Percentiles rank a stretch among this genome's conserved stretches.
These are phyloP conservation scores for Saprolegnia diclina DNA, from an alignment of 352 stramenopile genomes.

Conservation along the genomic window DNA sequence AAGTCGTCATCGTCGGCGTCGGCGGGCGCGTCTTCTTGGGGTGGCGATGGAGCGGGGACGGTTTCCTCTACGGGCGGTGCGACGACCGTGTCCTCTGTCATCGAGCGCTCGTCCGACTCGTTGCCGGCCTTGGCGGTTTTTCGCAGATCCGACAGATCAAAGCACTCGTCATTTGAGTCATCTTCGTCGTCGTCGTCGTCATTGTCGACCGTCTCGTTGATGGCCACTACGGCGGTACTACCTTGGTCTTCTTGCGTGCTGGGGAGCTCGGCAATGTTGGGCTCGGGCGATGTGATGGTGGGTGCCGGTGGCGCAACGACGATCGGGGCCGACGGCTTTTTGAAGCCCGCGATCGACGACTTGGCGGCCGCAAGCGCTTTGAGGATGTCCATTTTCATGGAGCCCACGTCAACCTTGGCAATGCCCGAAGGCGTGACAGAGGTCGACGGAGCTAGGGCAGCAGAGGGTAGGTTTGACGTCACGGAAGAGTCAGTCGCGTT, in stretches of 20 bases:
- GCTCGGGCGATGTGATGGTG: slow-evolving; percentile 7
- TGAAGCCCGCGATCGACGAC: slow-evolving; percentile 70
- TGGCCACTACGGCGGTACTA: neutral
- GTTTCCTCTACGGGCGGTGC: neutral
- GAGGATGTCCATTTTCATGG: slow-evolving; percentile 75
- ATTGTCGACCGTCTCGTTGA: neutral
- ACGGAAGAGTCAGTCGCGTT: slow-evolving; percentile 1
- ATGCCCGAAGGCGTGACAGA: neutral
- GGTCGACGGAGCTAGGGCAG: neutral
- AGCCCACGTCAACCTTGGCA: slow-evolving; percentile 46
- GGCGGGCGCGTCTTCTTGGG: slow-evolving; percentile 20
- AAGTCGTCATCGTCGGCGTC: slow-evolving; percentile 56
- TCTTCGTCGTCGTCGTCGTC: slow-evolving; percentile 10
- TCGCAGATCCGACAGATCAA: slow-evolving; percentile 10
- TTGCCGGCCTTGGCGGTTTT: slow-evolving; percentile 9
- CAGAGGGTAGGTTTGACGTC: slow-evolving; percentile 6
- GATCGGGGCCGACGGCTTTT: slow-evolving; percentile 26
- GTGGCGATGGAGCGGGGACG: slow-evolving; percentile 6
- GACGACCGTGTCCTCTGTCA: neutral
- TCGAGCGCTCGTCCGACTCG: slow-evolving; percentile 15
- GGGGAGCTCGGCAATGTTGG: neutral
- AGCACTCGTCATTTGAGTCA: slow-evolving; percentile 11
- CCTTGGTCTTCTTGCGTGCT: slow-evolving; percentile 5
- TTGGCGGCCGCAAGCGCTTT: slow-evolving; percentile 70
- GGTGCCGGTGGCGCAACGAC: slow-evolving; percentile 7